Evolutionary conservation across 306 rosid genomes (phyloP).

Genomic region (Alnus glutinosa): DNA sequence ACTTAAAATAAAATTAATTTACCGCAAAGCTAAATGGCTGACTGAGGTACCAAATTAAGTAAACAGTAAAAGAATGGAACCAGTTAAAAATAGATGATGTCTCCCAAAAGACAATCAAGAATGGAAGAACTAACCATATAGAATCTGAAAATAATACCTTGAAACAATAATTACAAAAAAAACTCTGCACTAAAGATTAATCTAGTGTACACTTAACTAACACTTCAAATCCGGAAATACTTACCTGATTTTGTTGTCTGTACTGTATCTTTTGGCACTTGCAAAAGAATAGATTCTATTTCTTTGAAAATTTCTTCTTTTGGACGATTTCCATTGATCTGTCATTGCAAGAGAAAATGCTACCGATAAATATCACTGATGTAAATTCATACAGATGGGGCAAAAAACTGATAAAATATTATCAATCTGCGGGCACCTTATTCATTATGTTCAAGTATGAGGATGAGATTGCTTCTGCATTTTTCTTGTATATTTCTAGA

Average conservation of each 20-base stretch:
- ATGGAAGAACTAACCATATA: neutral
- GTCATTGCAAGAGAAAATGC: slow-evolving; percentile 25
- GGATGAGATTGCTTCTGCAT: slow-evolving; percentile 70
- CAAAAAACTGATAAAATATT: slow-evolving; percentile 8
- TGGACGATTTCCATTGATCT: slow-evolving; percentile 79
- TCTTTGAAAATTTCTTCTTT: slow-evolving; percentile 72
- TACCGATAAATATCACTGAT: slow-evolving; percentile 6
- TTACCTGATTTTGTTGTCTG: slow-evolving; percentile 45
- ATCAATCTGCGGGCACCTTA: slow-evolving; percentile 47
- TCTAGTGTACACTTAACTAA: neutral
- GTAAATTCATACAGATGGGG: slow-evolving; percentile 17
- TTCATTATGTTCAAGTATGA: slow-evolving; percentile 62
- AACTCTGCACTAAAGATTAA: neutral
- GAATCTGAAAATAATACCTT: slow-evolving; percentile 10
- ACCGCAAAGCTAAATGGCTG: neutral
- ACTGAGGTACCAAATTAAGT: neutral
- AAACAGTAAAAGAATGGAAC: neutral
- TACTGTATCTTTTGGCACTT: slow-evolving; percentile 51
- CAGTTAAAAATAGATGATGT: neutral
- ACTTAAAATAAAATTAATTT: neutral
- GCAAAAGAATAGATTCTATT: slow-evolving; percentile 61
- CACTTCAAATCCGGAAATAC: slow-evolving; percentile 19
- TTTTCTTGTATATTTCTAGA: slow-evolving; percentile 72
- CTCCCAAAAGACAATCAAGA: neutral
- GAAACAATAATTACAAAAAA: neutral